phyloP scores from a whole-genome alignment of 768 basidiomycete species.

The Rhodotorula kratochvilovae region DNA sequence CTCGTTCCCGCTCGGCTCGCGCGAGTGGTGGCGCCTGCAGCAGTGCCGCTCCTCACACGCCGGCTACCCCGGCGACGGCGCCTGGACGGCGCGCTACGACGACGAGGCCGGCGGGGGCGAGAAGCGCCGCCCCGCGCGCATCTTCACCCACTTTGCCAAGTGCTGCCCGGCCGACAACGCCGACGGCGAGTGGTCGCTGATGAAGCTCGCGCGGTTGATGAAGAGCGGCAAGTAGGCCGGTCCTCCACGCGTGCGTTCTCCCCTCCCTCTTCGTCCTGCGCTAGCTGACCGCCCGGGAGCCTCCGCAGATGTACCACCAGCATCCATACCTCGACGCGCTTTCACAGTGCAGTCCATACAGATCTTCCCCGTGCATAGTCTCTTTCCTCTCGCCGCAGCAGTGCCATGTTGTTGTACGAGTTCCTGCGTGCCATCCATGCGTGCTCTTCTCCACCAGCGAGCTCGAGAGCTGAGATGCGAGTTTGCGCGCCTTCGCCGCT shows the following conservation, averaged over 20 bases:
- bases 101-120: background rate
- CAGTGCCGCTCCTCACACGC: background rate
- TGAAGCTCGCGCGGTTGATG: constrained; percentile 9
- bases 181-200: constrained; percentile 3
- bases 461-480: no score
- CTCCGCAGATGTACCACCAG: no score
- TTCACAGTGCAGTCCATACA: no score
- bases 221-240: background rate
- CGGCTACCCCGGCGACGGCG: background rate
- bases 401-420: no score
- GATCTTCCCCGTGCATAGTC: no score
- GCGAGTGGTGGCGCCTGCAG: constrained; percentile 15
- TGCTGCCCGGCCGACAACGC: background rate
- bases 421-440: no score
- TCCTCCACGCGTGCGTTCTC: no score
- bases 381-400: no score
- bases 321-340: no score
- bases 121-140: background rate
- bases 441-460: no score
- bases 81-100: constrained; percentile 9
- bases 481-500: no score
- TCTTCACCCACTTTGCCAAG: constrained; percentile 5
- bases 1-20: background rate
- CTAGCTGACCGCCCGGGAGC: no score
- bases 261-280: background rate